Evolutionary conservation across 2,329 filamentous ascomycete genomes (phyloP).

Genomic region (Neonectria coccinea): DNA sequence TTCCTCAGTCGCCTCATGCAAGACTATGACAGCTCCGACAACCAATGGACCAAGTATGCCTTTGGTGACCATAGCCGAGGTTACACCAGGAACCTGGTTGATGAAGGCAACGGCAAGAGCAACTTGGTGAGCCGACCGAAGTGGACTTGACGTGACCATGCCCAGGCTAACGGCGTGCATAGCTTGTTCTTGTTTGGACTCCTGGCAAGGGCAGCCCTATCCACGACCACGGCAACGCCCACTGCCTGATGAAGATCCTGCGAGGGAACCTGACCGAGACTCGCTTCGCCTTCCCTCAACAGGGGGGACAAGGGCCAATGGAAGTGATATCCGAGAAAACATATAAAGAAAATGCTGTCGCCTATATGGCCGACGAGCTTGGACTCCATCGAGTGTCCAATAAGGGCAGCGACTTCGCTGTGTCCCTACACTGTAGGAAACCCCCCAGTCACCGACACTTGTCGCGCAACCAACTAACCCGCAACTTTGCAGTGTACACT

Average conservation of each 20-base stretch:
- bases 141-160: constrained; percentile 23
- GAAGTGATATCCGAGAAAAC: constrained; percentile 73
- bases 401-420: constrained; percentile 78
- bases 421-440: constrained; percentile 81
- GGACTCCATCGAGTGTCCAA: constrained; percentile 88
- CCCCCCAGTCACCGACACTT: constrained; percentile 44
- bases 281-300: constrained; percentile 77
- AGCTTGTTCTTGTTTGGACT: constrained; percentile 91
- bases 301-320: constrained; percentile 66
- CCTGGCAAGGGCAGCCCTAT: constrained; percentile 86
- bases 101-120: constrained; percentile 85
- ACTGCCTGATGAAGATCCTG: constrained; percentile 93
- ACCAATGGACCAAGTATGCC: constrained; percentile 81
- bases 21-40: constrained; percentile 74
- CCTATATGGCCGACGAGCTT: constrained; percentile 92
- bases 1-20: constrained; percentile 80
- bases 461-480: constrained; percentile 48
- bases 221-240: constrained; percentile 89
- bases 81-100: constrained; percentile 91
- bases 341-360: constrained; percentile 78
- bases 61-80: constrained; percentile 75
- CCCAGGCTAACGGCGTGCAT: constrained; percentile 38
- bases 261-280: constrained; percentile 84
- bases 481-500: constrained; percentile 72
- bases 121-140: constrained; percentile 68